Evolutionary conservation across 129 eudicot genomes (phyloP), one percentile per base, ranked within the genome.

Genomic region (Centella asiatica): DNA sequence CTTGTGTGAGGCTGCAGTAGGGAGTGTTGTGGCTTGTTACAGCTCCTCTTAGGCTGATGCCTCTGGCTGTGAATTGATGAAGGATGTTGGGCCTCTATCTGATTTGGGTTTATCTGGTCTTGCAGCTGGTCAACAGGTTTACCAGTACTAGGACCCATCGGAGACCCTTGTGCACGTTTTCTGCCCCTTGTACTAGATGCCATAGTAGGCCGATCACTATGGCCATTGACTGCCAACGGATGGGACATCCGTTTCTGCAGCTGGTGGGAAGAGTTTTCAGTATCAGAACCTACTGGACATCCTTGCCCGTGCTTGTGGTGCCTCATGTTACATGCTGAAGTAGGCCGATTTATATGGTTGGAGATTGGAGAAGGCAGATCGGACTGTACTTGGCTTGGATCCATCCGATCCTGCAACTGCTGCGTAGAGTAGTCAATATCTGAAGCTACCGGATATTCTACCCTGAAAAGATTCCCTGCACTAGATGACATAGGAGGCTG

Each of bases 401-500:
- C 10, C 36, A 53, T n/a, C 33, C 15, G 36, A 26, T 26, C 17
- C 22, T 53, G 33, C 36, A 53, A 33, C 59, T 26, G 27, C n/a
- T 3, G 22, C 4, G n/a, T 33, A 53, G 36, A 53, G 19, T 53
- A 14, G 36, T 53, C 59, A 14, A 33, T 53, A 53, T 53, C 36
- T 26, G 20, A 27, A 53, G 18, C 59, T 19, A 53, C 32, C 13
- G 59, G 17, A n/a, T n/a, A n/a, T n/a, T n/a, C n/a, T n/a, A n/a
- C n/a, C n/a, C n/a, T n/a, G n/a, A n/a, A n/a, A n/a, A n/a, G 26
- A 39, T 27, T 64, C 50, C 70, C 64, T 34, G 36, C 55, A 68
- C 48, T 60, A 44, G 80, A 69, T 62, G 28, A 40, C 50, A n/a
- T 64, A 53, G 70, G 33, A 26, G 59, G 59, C 59, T 53, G 33